Conservation (phyloP, 139 green algal species). For the Zygnema circumcarinatum region DNA sequence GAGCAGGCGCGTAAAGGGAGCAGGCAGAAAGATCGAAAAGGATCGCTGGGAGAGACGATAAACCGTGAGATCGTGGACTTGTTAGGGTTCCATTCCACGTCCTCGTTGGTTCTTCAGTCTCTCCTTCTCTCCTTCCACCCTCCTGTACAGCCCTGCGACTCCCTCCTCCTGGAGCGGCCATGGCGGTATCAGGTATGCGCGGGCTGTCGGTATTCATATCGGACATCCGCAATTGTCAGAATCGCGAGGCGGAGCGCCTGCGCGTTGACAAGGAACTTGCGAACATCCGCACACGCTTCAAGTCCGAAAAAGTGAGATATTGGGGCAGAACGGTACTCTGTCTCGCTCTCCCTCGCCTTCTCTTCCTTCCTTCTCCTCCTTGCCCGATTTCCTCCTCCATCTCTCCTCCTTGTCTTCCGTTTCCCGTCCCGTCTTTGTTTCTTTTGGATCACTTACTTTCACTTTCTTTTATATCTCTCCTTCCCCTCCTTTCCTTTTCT, state of each 20-base stretch:
- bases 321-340: too few relatives aligned
- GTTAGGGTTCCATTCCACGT: too few relatives aligned
- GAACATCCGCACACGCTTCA: constrained; percentile 85
- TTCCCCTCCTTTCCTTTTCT: background rate
- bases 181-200: constrained; percentile 60
- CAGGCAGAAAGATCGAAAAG: background rate
- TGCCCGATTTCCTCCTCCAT: too few relatives aligned
- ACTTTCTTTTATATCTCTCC: background rate
- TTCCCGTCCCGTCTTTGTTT: too few relatives aligned
- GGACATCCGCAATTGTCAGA: constrained; percentile 87
- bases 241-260: constrained; percentile 88
- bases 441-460: background rate
- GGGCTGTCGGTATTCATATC: constrained; percentile 83
- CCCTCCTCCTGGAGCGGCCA: background rate
- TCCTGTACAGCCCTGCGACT: too few relatives aligned
- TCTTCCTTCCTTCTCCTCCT: too few relatives aligned
- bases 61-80: too few relatives aligned
- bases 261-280: constrained; percentile 97
- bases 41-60: background rate
- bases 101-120: too few relatives aligned
- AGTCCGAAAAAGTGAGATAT: constrained; percentile 25
- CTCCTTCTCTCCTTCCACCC: too few relatives aligned
- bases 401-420: too few relatives aligned
- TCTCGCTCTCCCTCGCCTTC: too few relatives aligned
- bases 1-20: background rate